These are phyloP conservation scores for Phytophthora quininea DNA, from an alignment of 352 stramenopile genomes.

Conservation along the genomic window DNA sequence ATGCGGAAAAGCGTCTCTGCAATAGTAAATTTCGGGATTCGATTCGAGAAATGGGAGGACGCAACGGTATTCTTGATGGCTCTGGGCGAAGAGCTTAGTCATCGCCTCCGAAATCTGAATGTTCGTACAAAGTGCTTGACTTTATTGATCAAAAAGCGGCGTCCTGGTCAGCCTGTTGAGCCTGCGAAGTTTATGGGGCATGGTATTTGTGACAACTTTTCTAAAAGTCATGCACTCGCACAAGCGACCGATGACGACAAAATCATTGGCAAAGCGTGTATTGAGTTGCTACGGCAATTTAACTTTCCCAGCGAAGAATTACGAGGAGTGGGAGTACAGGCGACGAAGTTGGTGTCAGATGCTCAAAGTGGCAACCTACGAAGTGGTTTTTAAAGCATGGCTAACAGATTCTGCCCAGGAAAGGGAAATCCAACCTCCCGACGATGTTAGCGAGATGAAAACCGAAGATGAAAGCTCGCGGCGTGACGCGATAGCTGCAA, in stretches of 20 bases:
- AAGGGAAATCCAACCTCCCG: slow-evolving; percentile 1
- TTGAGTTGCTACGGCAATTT: slow-evolving; percentile 69
- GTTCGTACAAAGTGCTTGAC: slow-evolving; percentile 73
- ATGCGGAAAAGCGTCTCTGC: slow-evolving; percentile 90
- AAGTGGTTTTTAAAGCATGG: slow-evolving; percentile 64
- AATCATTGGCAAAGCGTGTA: slow-evolving; percentile 54
- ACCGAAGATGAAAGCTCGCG: slow-evolving; percentile 9
- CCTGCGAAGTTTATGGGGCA: slow-evolving; percentile 90
- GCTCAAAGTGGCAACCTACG: slow-evolving; percentile 15
- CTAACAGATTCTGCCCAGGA: slow-evolving; percentile 36
- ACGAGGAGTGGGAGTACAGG: slow-evolving; percentile 78
- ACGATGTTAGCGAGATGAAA: slow-evolving; percentile 13
- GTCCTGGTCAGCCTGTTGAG: slow-evolving; percentile 66
- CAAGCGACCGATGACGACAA: slow-evolving; percentile 62
- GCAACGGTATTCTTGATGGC: slow-evolving; percentile 84
- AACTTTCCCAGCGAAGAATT: slow-evolving; percentile 67
- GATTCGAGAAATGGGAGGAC: slow-evolving; percentile 80
- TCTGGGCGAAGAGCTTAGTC: slow-evolving; percentile 75
- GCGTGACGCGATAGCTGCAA: slow-evolving; percentile 13
- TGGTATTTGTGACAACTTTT: slow-evolving; percentile 87
- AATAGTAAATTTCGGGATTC: slow-evolving; percentile 93
- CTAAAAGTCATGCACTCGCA: slow-evolving; percentile 68
- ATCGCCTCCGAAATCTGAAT: slow-evolving; percentile 63
- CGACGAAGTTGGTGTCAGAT: slow-evolving; percentile 65
- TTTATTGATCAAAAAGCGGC: slow-evolving; percentile 85